phyloP scores from a whole-genome alignment of 176 grass and related monocot species.

The Chrysopogon serrulatus region DNA sequence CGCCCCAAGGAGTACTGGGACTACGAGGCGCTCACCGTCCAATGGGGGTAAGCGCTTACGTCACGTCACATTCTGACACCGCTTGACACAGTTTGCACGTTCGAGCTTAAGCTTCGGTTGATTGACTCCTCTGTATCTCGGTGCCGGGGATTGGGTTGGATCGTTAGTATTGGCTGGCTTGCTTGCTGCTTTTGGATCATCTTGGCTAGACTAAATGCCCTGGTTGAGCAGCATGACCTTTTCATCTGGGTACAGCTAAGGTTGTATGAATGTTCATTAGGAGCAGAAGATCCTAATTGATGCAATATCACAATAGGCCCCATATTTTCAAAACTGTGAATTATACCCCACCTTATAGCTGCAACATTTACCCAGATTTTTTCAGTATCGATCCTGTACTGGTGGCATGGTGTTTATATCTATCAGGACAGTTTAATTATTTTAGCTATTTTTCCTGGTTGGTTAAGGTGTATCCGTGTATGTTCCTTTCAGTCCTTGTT shows the following conservation, averaged over 20 bases:
- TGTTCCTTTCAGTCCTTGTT: neutral
- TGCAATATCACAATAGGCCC: neutral
- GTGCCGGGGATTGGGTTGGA: neutral
- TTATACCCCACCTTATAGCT: neutral
- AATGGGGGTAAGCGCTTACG: conserved; percentile 58
- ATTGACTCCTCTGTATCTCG: neutral
- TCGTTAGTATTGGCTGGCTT: neutral
- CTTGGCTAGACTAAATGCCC: neutral
- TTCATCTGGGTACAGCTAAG: neutral
- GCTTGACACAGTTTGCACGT: neutral
- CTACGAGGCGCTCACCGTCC: conserved; percentile 78
- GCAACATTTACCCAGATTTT: neutral
- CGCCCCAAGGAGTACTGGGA: conserved; percentile 97
- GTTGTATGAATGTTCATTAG: neutral
- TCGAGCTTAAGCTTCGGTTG: neutral
- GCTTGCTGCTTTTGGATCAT: neutral
- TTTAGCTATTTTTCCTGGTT: neutral
- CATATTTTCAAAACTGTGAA: neutral
- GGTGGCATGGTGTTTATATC: neutral
- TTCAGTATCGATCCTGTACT: neutral
- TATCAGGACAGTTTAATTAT: neutral
- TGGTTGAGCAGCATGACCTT: neutral
- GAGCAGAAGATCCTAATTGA: neutral
- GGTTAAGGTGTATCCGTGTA: neutral
- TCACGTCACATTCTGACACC: neutral